Percentiles rank a stretch among this genome's conserved stretches.
phyloP scores from a whole-genome alignment of 2,329 filamentous ascomycete genomes.

The Sporothrix dimorphospora region DNA sequence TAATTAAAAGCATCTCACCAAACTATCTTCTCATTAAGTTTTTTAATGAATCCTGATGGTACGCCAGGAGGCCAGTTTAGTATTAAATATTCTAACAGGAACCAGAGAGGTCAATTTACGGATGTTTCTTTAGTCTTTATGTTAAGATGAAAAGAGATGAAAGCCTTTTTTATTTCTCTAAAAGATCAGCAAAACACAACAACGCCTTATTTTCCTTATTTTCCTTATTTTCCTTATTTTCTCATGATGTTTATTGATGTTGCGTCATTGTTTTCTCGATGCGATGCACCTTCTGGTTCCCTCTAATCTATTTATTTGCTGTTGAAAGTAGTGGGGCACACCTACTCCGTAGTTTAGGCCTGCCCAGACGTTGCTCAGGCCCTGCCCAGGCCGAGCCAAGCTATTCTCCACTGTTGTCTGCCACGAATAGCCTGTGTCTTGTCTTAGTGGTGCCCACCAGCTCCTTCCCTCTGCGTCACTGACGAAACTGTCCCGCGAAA shows the following conservation, averaged over 20 bases:
- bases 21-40: too few species aligned
- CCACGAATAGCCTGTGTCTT: background rate
- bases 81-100: too few species aligned
- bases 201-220: too few species aligned
- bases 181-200: too few species aligned
- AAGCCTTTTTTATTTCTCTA: too few species aligned
- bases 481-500: background rate
- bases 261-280: background rate
- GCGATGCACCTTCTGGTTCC: background rate
- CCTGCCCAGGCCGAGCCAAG: background rate
- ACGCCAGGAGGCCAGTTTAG: too few species aligned
- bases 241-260: background rate
- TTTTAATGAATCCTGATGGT: too few species aligned
- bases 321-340: background rate
- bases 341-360: background rate
- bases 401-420: background rate
- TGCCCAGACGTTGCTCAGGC: background rate
- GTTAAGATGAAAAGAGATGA: too few species aligned
- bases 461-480: constrained; percentile 8
- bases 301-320: background rate
- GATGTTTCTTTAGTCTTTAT: too few species aligned
- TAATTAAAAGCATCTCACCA: too few species aligned
- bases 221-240: too few species aligned
- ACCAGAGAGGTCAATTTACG: too few species aligned
- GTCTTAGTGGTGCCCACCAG: background rate